These are phyloP conservation scores for Acidomyces sp. DNA, from an alignment of 495 filamentous ascomycete species.

Conservation along the genomic window DNA sequence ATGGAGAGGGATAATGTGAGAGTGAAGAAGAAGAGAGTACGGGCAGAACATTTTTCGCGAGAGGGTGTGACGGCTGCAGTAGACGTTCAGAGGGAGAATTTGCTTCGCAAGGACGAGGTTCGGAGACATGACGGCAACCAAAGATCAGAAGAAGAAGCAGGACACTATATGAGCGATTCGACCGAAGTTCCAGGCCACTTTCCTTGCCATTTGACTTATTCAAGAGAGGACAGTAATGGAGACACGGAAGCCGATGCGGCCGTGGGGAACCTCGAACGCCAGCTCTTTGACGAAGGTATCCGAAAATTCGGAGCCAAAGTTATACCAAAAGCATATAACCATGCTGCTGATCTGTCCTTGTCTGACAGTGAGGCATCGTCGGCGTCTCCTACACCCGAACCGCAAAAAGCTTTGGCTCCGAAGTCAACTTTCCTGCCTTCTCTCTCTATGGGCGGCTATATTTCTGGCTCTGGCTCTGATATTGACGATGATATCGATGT, in stretches of 20 bases:
- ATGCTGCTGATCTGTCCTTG: conserved; percentile 27
- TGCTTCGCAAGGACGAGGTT: background rate
- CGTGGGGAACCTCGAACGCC: conserved; percentile 22
- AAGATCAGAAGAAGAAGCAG: too few species aligned
- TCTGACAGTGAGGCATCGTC: conserved; percentile 5
- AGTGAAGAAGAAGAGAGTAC: conserved; percentile 2
- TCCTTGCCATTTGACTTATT: too few species aligned
- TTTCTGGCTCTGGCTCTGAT: conserved; percentile 72
- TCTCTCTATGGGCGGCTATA: conserved; percentile 75
- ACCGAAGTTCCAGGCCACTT: too few species aligned
- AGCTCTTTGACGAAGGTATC: conserved; percentile 11
- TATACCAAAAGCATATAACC: conserved; percentile 9
- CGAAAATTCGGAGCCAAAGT: conserved; percentile 4
- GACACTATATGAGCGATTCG: too few species aligned
- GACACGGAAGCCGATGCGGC: conserved; percentile 35
- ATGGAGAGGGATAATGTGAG: conserved; percentile 10
- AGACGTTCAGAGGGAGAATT: conserved; percentile 3
- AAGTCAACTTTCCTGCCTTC: conserved; percentile 71
- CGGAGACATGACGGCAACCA: too few species aligned
- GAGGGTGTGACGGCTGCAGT: conserved; percentile 24
- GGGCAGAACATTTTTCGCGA: conserved; percentile 9
- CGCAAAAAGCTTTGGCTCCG: conserved; percentile 26
- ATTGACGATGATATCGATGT: conserved; percentile 32
- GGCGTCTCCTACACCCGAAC: conserved; percentile 16
- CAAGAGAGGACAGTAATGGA: too few species aligned